These are phyloP conservation scores for Xylaria sp. DNA, from an alignment of 2,329 filamentous ascomycete genomes.

Conservation along the genomic window DNA sequence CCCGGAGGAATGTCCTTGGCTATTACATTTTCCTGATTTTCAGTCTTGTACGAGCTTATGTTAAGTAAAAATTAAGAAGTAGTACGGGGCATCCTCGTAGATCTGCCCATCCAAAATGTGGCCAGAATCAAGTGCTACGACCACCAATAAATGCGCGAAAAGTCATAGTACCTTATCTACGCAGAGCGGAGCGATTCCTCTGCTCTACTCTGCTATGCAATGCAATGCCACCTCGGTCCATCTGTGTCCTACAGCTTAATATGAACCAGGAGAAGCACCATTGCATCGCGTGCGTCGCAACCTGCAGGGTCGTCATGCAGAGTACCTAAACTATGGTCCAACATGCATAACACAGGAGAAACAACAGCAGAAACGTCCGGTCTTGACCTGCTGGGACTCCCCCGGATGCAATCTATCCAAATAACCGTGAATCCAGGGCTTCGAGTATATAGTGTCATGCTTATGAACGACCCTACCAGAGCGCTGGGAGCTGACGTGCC, in stretches of 20 bases:
- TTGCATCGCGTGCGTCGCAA: conserved; percentile 7
- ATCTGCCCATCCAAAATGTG: not conserved
- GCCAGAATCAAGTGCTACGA: not conserved
- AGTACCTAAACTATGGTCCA: not conserved
- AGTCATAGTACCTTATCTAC: not conserved
- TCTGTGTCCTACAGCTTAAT: conserved; percentile 10
- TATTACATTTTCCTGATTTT: not conserved
- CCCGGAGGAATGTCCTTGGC: conserved; percentile 14
- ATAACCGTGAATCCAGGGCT: conserved; percentile 5
- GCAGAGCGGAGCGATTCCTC: not conserved
- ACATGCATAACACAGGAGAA: not conserved
- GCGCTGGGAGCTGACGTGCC: conserved; percentile 7
- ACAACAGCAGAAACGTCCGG: conserved; percentile 1
- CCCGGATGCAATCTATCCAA: conserved; percentile 3
- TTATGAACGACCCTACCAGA: conserved; percentile 12
- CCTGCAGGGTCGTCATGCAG: conserved; percentile 16
- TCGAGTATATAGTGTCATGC: not conserved
- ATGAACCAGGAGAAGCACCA: not conserved
- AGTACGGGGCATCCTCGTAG: not conserved
- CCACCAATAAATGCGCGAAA: not conserved
- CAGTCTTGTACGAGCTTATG: not conserved
- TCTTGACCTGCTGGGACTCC: not conserved
- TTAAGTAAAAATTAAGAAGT: not conserved
- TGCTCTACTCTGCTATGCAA: not conserved
- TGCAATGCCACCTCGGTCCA: conserved; percentile 9